Conservation (phyloP, 768 basidiomycete genomes). For the Chalciporus sphaerocephalus region DNA sequence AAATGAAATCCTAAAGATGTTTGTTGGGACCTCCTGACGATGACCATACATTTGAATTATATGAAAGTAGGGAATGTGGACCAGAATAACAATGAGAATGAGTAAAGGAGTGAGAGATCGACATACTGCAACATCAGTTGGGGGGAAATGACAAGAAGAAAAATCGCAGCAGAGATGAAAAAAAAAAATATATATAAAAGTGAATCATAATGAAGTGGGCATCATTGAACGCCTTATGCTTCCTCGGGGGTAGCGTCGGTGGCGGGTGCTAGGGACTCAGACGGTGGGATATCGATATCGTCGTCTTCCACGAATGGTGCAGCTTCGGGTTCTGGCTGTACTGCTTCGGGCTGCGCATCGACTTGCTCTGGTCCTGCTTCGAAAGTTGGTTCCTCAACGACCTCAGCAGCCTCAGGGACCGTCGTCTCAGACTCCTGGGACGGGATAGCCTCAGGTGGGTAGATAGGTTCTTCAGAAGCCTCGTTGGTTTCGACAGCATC, state of each 20-base stretch:
- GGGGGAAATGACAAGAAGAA: not conserved
- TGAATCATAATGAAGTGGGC: not conserved
- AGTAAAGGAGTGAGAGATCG: conserved; percentile 5
- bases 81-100: conserved; percentile 4
- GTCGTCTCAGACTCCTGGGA: not conserved
- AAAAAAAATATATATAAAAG: not conserved
- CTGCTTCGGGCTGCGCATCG: not conserved
- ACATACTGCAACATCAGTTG: conserved; percentile 1
- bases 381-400: not conserved
- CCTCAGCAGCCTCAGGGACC: not conserved
- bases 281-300: not conserved
- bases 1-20: conserved; percentile 2
- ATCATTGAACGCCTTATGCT: not conserved
- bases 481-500: not conserved
- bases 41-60: conserved; percentile 10
- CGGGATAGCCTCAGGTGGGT: not conserved
- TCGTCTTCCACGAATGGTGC: not conserved
- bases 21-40: conserved; percentile 14
- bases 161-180: not conserved
- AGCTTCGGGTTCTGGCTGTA: not conserved
- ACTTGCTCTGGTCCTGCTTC: not conserved
- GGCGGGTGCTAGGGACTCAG: not conserved
- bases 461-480: conserved; percentile 13
- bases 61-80: conserved; percentile 9
- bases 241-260: conserved; percentile 5